Percentiles rank a stretch among this genome's conserved stretches.
phyloP scores from a whole-genome alignment of 768 basidiomycete genomes.

The Lanmaoa rubissima region DNA sequence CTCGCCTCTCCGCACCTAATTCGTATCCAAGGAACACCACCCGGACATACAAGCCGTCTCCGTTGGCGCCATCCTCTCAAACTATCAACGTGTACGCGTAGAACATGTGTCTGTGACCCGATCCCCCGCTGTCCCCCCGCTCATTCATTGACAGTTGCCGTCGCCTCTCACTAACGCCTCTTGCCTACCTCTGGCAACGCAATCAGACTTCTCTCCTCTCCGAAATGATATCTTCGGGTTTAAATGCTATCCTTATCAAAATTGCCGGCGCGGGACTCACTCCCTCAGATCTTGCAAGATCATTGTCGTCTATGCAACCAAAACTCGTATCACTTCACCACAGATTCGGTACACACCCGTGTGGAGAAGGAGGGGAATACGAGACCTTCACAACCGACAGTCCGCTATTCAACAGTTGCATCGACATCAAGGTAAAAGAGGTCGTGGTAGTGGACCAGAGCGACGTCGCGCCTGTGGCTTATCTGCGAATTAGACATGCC shows the following conservation, averaged over 20 bases:
- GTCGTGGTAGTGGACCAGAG: conserved; percentile 76
- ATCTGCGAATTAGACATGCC: conserved; percentile 75
- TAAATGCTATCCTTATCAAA: conserved; percentile 88
- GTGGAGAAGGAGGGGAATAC: conserved; percentile 98
- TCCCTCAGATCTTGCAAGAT: conserved; percentile 73
- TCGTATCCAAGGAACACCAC: conserved; percentile 53
- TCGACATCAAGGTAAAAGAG: conserved; percentile 67
- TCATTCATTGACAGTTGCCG: conserved; percentile 55
- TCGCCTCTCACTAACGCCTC: conserved; percentile 72
- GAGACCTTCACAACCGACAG: conserved; percentile 91
- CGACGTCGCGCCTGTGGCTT: conserved; percentile 89
- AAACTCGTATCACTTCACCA: conserved; percentile 71
- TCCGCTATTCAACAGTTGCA: conserved; percentile 78
- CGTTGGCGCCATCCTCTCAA: conserved; percentile 95
- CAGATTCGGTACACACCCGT: conserved; percentile 87
- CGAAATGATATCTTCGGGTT: conserved; percentile 79
- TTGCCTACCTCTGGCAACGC: conserved; percentile 94
- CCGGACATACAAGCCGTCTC: conserved; percentile 86
- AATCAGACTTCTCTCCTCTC: conserved; percentile 80
- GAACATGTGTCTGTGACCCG: conserved; percentile 82
- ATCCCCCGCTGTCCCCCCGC: not conserved
- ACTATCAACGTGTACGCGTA: conserved; percentile 94
- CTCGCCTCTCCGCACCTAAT: not conserved
- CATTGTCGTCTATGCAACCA: conserved; percentile 69
- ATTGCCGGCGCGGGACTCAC: conserved; percentile 92